phyloP scores from a whole-genome alignment of 805 yeast genomes.

The Candida chilensis region DNA sequence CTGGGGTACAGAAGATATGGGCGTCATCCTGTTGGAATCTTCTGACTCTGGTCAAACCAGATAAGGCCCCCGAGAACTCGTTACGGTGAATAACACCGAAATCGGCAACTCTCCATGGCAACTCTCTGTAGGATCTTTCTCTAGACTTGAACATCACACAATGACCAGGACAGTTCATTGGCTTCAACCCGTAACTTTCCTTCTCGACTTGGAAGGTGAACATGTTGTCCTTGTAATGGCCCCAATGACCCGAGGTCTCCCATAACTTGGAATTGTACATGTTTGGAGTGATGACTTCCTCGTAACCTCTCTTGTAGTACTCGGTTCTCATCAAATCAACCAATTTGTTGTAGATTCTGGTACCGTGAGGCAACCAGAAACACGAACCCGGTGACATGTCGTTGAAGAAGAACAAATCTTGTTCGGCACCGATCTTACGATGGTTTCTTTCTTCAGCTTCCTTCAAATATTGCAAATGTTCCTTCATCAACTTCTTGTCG shows the following conservation, averaged over 20 bases:
- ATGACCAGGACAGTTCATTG: constrained; percentile 91
- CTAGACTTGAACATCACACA: constrained; percentile 87
- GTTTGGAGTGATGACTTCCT: constrained; percentile 98
- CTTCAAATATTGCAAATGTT: constrained; percentile 85
- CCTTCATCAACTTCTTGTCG: constrained; percentile 93
- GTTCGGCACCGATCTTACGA: constrained; percentile 93
- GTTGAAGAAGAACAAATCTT: constrained; percentile 90
- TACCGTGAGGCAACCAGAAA: constrained; percentile 99
- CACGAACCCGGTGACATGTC: constrained; percentile 98
- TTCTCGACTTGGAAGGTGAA: constrained; percentile 94
- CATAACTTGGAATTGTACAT: constrained; percentile 96
- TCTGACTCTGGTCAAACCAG: constrained; percentile 90
- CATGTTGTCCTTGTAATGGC: constrained; percentile 95
- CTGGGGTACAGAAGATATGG: constrained; percentile 91
- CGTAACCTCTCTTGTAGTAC: constrained; percentile 90
- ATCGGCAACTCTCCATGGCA: constrained; percentile 99
- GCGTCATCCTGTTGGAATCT: constrained; percentile 99
- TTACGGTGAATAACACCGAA: constrained; percentile 96
- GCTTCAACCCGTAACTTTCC: constrained; percentile 90
- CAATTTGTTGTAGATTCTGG: constrained; percentile 89
- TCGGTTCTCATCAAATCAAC: constrained; percentile 73
- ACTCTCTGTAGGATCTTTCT: constrained; percentile 92
- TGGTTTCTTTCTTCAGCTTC: constrained; percentile 97
- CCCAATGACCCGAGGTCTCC: constrained; percentile 99
- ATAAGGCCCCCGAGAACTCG: constrained; percentile 90